phyloP scores from a whole-genome alignment of 306 rosid genomes.

The Prunus persica region DNA sequence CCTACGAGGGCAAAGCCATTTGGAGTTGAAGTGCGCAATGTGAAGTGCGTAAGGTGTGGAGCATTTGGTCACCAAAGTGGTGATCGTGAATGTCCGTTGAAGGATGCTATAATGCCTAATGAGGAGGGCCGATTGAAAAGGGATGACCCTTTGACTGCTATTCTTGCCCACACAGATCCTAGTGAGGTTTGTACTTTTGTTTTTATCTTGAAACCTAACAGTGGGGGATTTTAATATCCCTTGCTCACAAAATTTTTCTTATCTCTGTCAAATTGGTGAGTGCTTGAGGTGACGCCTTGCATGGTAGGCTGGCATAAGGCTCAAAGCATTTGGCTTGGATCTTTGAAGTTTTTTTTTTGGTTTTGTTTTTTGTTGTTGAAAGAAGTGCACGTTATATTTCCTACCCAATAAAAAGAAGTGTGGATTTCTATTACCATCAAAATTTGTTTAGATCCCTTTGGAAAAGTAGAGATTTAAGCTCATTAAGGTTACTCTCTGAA shows the following conservation, averaged over 20 bases:
- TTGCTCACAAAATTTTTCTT: not conserved
- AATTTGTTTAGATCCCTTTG: not conserved
- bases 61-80: conserved; percentile 94
- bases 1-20: conserved; percentile 81
- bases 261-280: not conserved
- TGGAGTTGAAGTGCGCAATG: conserved; percentile 93
- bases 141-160: conserved; percentile 92
- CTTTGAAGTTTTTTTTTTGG: not conserved
- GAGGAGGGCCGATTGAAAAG: conserved; percentile 88
- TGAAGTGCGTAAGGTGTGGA: conserved; percentile 91
- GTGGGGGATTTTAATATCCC: not conserved
- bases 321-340: not conserved
- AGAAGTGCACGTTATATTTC: not conserved
- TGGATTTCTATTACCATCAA: not conserved
- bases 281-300: not conserved
- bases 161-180: conserved; percentile 75
- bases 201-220: not conserved
- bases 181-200: conserved; percentile 57
- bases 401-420: not conserved
- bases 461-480: not conserved
- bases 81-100: conserved; percentile 93
- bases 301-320: conserved; percentile 2
- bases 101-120: conserved; percentile 86
- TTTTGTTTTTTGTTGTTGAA: not conserved
- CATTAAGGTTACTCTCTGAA: not conserved